Percentiles rank a stretch among this genome's conserved stretches.
These are phyloP conservation scores for Telfairia occidentalis DNA, from an alignment of 331 rosid species.

Conservation along the genomic window DNA sequence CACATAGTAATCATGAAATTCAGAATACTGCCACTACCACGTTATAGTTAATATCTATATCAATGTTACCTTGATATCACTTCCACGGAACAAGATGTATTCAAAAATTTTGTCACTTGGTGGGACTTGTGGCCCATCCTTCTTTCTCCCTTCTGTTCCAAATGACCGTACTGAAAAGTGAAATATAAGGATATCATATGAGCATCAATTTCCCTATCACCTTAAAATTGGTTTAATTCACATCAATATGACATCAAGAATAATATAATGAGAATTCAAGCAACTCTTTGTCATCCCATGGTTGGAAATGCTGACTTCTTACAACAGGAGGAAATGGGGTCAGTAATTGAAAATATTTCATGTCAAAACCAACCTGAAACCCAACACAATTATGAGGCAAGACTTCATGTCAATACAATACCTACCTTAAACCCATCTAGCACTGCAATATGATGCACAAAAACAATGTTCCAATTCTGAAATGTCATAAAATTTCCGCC, in stretches of 20 bases:
- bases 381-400: background rate
- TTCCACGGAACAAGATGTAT: conserved; percentile 20
- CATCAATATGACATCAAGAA: background rate
- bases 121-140: conserved; percentile 20
- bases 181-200: conserved; percentile 4
- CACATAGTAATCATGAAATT: background rate
- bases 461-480: background rate
- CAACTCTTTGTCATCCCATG: background rate
- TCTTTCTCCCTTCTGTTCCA: conserved; percentile 24
- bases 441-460: background rate
- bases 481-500: background rate
- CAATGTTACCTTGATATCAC: conserved; percentile 20
- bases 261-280: background rate
- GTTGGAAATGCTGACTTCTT: background rate
- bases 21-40: background rate
- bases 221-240: background rate
- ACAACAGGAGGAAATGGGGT: background rate
- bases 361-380: background rate
- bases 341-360: background rate
- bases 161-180: conserved; percentile 25
- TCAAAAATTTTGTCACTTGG: conserved; percentile 20
- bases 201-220: background rate
- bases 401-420: background rate
- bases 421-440: background rate
- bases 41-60: background rate